A percentile compares a stretch with the other conserved stretches of the same genome.
Conservation (phyloP, 2,329 filamentous ascomycete genomes). For the Clarireedia homoeocarpa region DNA sequence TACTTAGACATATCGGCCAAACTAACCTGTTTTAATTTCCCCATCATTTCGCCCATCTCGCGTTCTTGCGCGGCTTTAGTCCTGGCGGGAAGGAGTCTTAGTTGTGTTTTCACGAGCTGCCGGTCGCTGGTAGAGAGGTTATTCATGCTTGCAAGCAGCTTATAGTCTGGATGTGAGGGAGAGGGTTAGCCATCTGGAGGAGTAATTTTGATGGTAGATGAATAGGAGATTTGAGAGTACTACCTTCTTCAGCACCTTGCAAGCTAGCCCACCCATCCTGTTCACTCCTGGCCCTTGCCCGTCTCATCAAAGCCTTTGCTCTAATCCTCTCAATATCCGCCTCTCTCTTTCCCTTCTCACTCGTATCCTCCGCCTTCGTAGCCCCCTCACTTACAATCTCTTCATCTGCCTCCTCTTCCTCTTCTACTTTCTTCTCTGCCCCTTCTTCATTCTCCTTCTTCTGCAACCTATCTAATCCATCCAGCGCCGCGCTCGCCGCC, state of each 20-base stretch:
- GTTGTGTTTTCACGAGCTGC: conserved; percentile 58
- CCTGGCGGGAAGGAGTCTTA: conserved; percentile 56
- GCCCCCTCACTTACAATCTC: conserved; percentile 55
- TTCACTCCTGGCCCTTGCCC: conserved; percentile 45
- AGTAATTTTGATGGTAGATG: neutral
- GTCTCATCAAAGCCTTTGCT: conserved; percentile 65
- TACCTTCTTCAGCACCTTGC: conserved; percentile 58
- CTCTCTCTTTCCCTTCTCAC: conserved; percentile 31
- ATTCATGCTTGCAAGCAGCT: conserved; percentile 48
- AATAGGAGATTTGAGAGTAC: neutral
- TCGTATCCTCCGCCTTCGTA: conserved; percentile 35
- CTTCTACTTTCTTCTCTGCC: conserved; percentile 37
- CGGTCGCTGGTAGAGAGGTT: conserved; percentile 59
- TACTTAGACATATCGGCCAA: conserved; percentile 1
- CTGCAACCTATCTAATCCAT: conserved; percentile 58
- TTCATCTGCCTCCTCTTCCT: conserved; percentile 43
- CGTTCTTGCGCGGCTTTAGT: conserved; percentile 73
- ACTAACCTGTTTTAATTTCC: conserved; percentile 75
- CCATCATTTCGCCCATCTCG: conserved; percentile 97
- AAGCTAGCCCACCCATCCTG: conserved; percentile 73
- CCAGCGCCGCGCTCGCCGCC: conserved; percentile 63
- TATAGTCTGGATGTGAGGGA: conserved; percentile 55
- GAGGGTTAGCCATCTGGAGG: too few species aligned
- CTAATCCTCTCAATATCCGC: conserved; percentile 72
- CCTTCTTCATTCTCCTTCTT: conserved; percentile 38